A percentile compares a stretch with the other conserved stretches of the same genome.
Evolutionary conservation across 2,329 filamentous ascomycete genomes (phyloP).

Genomic region (Calonectria pauciramosa): DNA sequence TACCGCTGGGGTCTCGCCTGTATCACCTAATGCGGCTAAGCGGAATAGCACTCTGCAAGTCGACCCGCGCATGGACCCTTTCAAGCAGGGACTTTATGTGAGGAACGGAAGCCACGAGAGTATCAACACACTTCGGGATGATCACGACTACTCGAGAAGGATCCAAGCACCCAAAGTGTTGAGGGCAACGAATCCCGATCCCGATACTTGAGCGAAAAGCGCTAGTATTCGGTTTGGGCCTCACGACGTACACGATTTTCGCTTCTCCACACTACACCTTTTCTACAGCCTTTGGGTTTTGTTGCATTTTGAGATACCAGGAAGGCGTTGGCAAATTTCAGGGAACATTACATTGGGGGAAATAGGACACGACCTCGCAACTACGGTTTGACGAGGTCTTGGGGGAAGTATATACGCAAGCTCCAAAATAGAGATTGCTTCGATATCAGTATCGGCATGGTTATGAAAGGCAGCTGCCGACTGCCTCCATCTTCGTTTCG

Average conservation of each 20-base stretch:
- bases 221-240: slow-evolving; percentile 38
- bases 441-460: slow-evolving; percentile 37
- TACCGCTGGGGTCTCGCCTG: slow-evolving; percentile 46
- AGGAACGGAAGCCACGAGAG: slow-evolving; percentile 74
- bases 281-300: slow-evolving; percentile 41
- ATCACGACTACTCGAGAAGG: slow-evolving; percentile 75
- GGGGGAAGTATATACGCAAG: slow-evolving; percentile 38
- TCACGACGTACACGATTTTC: slow-evolving; percentile 52
- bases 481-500: slow-evolving; percentile 38
- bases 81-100: slow-evolving; percentile 68
- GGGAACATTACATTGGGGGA: slow-evolving; percentile 40
- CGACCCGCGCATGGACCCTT: slow-evolving; percentile 75
- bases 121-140: slow-evolving; percentile 73
- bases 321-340: slow-evolving; percentile 52
- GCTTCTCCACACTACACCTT: slow-evolving; percentile 39
- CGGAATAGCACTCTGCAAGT: slow-evolving; percentile 69
- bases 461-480: slow-evolving; percentile 36
- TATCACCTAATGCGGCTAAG: slow-evolving; percentile 56
- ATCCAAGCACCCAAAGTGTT: slow-evolving; percentile 70
- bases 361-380: slow-evolving; percentile 32
- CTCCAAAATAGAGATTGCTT: slow-evolving; percentile 28
- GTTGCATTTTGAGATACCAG: slow-evolving; percentile 57
- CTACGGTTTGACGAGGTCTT: slow-evolving; percentile 22
- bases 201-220: slow-evolving; percentile 43
- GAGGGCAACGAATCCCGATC: slow-evolving; percentile 74